Base-by-base conservation (phyloP, 2,329 filamentous ascomycete species). In the Claviceps sp. region DNA sequence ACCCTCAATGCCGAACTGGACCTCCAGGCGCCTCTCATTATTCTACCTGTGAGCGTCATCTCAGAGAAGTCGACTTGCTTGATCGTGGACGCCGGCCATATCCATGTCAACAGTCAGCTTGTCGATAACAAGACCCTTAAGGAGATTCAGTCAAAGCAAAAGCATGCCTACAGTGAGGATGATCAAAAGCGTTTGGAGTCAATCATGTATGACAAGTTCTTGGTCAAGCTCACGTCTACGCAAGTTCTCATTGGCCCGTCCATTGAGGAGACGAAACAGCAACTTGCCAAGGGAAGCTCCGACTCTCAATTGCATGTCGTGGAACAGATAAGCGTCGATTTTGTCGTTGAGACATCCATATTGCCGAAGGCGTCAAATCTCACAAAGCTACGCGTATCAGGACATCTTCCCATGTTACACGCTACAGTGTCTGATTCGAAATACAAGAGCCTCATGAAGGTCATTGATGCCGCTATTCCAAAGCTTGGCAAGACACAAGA, bases 191-290 rank as follows among this genome's bases (percentile, higher is more conserved):
- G 84, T 46, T 79, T 99, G 4, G 89, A 97, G 65, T 87, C 85
- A 16, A 75, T 95, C 60, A 95, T 99, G 86, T 99, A 99, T 63
- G 93, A 99, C 74, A 93, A 89, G 52, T 99, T 98, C 66, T 74
- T 89, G 43, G 79, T 99, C 59, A 95, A 95, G 63, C 75, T 99
- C 30, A 85, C 94, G 20, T 95, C 91, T 0, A 98, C 93, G 0
- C 93, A 99, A 67, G 82, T 98, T 18, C 77, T 99, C 45, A 95
- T 98, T 56, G 93, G 93, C 0, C 89, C 90, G 0, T 94, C 91
- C 0, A 88, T 98, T 47, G 85, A 94, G 51, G 87, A 88, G 57
- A 93, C 94, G 0, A 93, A 91, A 63, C 77, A 82, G 4, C 89
- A 96, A 59, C 74, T 98, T 3, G 77, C 78, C 13, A 75, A 81